phyloP scores from a whole-genome alignment of 2,329 filamentous ascomycete species.

The Neofusicoccum kwambonambiense region DNA sequence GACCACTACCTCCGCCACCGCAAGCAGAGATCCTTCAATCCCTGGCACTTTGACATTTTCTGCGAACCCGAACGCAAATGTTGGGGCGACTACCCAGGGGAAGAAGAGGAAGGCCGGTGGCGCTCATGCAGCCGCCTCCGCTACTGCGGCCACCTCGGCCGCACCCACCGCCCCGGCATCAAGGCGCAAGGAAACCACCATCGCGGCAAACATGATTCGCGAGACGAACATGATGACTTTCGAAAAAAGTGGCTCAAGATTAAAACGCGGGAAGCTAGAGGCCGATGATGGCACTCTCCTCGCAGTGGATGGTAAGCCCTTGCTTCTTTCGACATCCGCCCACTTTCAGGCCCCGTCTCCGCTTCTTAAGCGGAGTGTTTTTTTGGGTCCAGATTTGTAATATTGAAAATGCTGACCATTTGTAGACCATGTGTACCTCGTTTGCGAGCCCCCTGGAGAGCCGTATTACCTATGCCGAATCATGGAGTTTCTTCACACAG shows the following conservation, averaged over 20 bases:
- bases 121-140: constrained; percentile 6
- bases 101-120: constrained; percentile 16
- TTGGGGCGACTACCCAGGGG: constrained; percentile 7
- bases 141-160: constrained; percentile 20
- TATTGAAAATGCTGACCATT: constrained; percentile 35
- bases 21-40: constrained; percentile 43
- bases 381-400: neutral
- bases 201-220: constrained; percentile 44
- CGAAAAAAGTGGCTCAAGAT: constrained; percentile 58
- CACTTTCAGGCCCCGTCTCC: neutral
- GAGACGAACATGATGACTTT: constrained; percentile 90
- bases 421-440: constrained; percentile 84
- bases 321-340: neutral
- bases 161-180: constrained; percentile 36
- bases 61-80: constrained; percentile 43
- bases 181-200: constrained; percentile 37
- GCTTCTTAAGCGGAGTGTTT: neutral
- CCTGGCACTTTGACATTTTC: constrained; percentile 61
- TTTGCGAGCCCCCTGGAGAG: constrained; percentile 95
- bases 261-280: constrained; percentile 57
- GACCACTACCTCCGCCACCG: constrained; percentile 26
- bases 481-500: constrained; percentile 91
- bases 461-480: constrained; percentile 97
- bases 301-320: constrained; percentile 74
- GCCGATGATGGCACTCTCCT: constrained; percentile 89